A percentile compares a stretch with the other conserved stretches of the same genome.
phyloP scores from a whole-genome alignment of 2,329 filamentous ascomycete species.

The Calonectria hongkongensis region DNA sequence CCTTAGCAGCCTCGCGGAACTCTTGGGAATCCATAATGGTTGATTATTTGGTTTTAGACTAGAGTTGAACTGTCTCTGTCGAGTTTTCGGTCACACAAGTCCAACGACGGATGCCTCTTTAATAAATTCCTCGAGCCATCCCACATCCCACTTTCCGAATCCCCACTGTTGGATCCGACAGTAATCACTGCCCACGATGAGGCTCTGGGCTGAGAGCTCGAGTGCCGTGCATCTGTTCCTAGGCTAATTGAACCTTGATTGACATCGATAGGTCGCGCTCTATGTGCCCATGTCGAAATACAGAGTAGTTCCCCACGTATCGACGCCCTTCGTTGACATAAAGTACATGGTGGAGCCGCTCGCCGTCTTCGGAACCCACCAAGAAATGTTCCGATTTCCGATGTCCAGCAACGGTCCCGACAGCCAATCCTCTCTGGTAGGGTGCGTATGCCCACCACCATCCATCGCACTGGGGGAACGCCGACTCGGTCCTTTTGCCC shows the following conservation, averaged over 20 bases:
- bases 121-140: conserved; percentile 1
- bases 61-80: neutral
- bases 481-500: neutral
- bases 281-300: conserved; percentile 38
- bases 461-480: neutral
- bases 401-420: neutral
- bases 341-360: neutral
- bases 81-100: neutral
- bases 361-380: conserved; percentile 1
- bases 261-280: neutral
- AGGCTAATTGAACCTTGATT: neutral
- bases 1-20: conserved; percentile 85
- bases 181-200: neutral
- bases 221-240: neutral
- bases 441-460: neutral
- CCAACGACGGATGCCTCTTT: neutral
- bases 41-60: neutral
- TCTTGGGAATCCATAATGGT: conserved; percentile 83
- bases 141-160: conserved; percentile 22
- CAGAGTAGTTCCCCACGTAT: neutral
- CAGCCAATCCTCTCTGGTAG: neutral
- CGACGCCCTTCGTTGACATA: conserved; percentile 27
- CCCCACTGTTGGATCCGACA: conserved; percentile 14
- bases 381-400: conserved; percentile 6
- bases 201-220: neutral